Base-by-base conservation (phyloP, 768 basidiomycete genomes). In the Phylloporus scabripes region DNA sequence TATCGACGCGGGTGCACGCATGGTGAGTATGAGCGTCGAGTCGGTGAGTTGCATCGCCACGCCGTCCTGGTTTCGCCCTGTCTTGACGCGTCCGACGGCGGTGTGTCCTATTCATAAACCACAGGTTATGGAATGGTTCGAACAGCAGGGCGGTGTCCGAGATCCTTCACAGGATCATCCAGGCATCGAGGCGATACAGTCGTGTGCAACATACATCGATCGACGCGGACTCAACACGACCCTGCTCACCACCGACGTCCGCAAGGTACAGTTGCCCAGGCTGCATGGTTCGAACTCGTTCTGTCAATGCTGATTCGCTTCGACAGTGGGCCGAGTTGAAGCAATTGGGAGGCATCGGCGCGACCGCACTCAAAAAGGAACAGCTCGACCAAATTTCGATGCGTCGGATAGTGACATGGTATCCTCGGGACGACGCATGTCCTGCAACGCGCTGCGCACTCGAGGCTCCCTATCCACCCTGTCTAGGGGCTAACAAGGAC, bases 21-120 rank as follows among this genome's bases (percentile, higher is more conserved):
- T 72, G 41, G 64, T 83, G 26, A 77, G 74, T 23, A 72, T 84
- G 56, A 67, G 74, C 33, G 73, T 81, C 44, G 68, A 66, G 23
- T 65, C 66, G 53, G 83, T 82, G 48, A 66, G 79, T 61, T 18
- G 20, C 12, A 28, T 11, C 36, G 9, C 18, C 36, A 10, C 34
- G 3, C 3, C 31, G 31, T 14, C 31, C 7, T 32, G 31, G 8
- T 20, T 8, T 37, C 36, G 20, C 18, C 18, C 20, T 10, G 11
- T 37, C 36, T 32, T 6, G 45, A 42, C 2, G 9, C n/a, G n/a
- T 46, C 28, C 51, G 42, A 51, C 54, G 26, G 46, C 28, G 9
- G 11, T 44, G 32, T 33, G 26, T 45, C 18, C 17, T 18, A 37
- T 37, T 18, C 36, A n/a, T 26, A 28, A 10, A 23, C 14, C 26